phyloP scores from a whole-genome alignment of 306 rosid species.

The Corylus americana region DNA sequence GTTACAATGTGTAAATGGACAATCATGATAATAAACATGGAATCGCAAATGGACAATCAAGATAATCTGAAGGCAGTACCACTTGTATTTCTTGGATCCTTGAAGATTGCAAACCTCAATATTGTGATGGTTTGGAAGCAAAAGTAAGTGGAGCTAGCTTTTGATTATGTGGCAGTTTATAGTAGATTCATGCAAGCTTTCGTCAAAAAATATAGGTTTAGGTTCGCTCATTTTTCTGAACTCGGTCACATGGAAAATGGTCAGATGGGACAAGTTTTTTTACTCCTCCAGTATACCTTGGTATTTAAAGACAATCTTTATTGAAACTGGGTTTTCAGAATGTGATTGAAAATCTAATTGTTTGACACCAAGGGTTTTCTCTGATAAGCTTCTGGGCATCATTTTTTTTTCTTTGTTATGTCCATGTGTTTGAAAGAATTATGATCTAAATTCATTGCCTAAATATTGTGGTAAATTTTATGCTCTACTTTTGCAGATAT shows the following conservation, averaged over 20 bases:
- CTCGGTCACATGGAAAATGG: not conserved
- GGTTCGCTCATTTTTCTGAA: not conserved
- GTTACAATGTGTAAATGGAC: not conserved
- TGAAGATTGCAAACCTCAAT: conserved; percentile 6
- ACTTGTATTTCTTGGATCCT: not conserved
- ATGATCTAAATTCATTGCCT: not conserved
- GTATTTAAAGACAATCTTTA: not conserved
- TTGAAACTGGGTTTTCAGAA: not conserved
- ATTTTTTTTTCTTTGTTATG: not conserved
- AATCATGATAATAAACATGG: not conserved
- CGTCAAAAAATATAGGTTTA: not conserved
- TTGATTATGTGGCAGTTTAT: not conserved
- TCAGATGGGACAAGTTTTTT: not conserved
- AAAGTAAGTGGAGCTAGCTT: conserved; percentile 11
- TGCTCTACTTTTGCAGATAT: conserved; percentile 59
- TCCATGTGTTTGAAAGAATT: conserved; percentile 18
- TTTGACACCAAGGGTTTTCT: not conserved
- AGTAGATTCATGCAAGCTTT: not conserved
- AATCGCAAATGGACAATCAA: not conserved
- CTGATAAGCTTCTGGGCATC: not conserved
- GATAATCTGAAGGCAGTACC: not conserved
- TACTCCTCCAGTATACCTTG: not conserved
- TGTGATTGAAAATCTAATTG: not conserved
- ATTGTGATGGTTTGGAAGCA: conserved; percentile 6
- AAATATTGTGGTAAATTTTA: conserved; percentile 27